A percentile compares a stretch with the other conserved stretches of the same genome.
These are phyloP conservation scores for Starmerella vaccinii DNA, from an alignment of 805 yeast species.

Conservation along the genomic window DNA sequence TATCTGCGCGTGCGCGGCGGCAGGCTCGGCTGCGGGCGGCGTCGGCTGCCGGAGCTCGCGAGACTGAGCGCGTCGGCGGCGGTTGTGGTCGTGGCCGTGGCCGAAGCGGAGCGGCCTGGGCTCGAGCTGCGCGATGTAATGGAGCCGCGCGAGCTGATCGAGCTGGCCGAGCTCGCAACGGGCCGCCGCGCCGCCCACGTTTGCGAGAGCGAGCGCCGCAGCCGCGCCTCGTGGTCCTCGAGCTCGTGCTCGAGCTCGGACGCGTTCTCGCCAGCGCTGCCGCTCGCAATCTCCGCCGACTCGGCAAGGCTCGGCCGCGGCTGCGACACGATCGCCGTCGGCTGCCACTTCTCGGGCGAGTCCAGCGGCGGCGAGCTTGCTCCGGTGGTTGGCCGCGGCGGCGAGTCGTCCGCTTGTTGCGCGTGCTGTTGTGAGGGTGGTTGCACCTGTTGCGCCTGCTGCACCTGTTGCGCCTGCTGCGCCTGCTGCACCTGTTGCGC, in stretches of 20 bases:
- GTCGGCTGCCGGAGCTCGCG: neutral
- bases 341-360: constrained; percentile 4
- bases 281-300: neutral
- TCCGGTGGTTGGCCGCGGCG: too few species aligned
- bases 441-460: too few species aligned
- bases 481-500: too few species aligned
- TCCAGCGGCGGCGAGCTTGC: neutral
- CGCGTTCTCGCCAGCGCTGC: neutral
- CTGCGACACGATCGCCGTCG: neutral
- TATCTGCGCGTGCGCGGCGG: constrained; percentile 17
- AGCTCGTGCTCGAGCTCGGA: neutral
- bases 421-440: neutral
- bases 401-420: neutral
- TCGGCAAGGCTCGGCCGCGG: neutral
- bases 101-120: neutral
- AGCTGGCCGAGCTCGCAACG: neutral
- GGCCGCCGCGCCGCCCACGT: neutral
- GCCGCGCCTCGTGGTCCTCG: neutral
- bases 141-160: neutral
- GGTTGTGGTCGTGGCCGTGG: neutral
- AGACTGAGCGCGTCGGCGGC: neutral
- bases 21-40: constrained; percentile 6
- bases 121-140: neutral
- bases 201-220: constrained; percentile 5
- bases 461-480: too few species aligned